These are phyloP conservation scores for Neurospora sp. DNA, from an alignment of 2,329 filamentous ascomycete species.

Conservation along the genomic window DNA sequence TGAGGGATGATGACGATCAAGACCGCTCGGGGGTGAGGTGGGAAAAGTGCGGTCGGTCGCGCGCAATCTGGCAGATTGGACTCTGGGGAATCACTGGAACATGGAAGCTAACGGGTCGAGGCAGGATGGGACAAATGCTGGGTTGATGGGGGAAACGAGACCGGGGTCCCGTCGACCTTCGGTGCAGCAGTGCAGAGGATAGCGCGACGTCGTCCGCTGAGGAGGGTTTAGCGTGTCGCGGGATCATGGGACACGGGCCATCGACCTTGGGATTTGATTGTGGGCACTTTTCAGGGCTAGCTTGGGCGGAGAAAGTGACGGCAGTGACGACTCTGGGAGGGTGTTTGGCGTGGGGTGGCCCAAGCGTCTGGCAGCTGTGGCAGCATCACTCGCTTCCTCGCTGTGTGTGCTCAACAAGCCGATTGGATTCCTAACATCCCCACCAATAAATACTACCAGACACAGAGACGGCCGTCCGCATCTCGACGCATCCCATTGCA, in stretches of 20 bases:
- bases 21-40: not conserved
- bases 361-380: not conserved
- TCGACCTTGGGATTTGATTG: not conserved
- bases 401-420: not conserved
- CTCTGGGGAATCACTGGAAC: not conserved
- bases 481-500: not conserved
- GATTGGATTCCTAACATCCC: not conserved
- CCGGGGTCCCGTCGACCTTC: not conserved
- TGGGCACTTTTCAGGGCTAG: not conserved
- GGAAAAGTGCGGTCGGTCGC: not conserved
- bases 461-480: not conserved
- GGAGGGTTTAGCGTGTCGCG: not conserved
- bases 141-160: not conserved
- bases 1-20: not conserved
- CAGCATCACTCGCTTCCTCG: not conserved
- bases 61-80: not conserved
- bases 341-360: not conserved
- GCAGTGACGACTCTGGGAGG: not conserved
- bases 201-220: not conserved
- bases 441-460: not conserved
- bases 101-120: not conserved
- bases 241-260: not conserved
- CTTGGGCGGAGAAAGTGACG: not conserved
- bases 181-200: not conserved
- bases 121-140: not conserved